Evolutionary conservation across 768 basidiomycete genomes (phyloP), one percentile per base, ranked within the genome.

Genomic region (Calocera cornea): DNA sequence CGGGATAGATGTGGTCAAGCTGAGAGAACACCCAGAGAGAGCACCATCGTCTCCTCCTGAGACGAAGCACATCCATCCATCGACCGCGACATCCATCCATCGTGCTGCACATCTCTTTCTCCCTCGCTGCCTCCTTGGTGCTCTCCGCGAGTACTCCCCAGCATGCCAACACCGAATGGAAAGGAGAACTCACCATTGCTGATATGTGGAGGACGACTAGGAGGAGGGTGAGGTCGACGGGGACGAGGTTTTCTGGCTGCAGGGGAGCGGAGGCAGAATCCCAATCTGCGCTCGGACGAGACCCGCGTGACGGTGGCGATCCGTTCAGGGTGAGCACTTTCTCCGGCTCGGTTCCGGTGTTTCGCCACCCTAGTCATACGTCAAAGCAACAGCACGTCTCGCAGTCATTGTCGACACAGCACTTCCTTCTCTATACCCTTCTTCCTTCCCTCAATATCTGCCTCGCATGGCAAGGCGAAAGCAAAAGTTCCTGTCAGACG

Each of bases 401-500:
- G 19, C 40, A 10, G 10, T 19, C 10, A 41, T 19, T 41, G 19
- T 41, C 19, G 11, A 7, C 24, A 47, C 5, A 7, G 44, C 44
- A 17, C 16, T 19, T 24, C 60, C 41, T 69, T 54, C 29, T 64
- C 68, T 24, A 34, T 72, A n/a, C 44, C 71, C 7, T 71, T 73
- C 65, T 71, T 72, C 16, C 38, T 70, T 14, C 63, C 72, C 38
- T 63, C 74, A 44, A 50, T 71, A 49, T 36, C 70, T 40, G 64
- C 75, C n/a, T 76, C 1, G 68, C 73, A 19, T 75, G 77, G 73
- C 76, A 17, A 71, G 78, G 1, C 73, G 76, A 44, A 78, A 77
- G 73, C 69, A 69, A 41, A 68, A 70, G 24, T 76, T 63, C 49
- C 22, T 72, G 40, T 84, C 77, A 68, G 83, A 88, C 75, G 86